Evolutionary conservation across 805 yeast species (phyloP), one percentile per base, ranked within the genome.

Genomic region (Diddensiella santjacobensis): DNA sequence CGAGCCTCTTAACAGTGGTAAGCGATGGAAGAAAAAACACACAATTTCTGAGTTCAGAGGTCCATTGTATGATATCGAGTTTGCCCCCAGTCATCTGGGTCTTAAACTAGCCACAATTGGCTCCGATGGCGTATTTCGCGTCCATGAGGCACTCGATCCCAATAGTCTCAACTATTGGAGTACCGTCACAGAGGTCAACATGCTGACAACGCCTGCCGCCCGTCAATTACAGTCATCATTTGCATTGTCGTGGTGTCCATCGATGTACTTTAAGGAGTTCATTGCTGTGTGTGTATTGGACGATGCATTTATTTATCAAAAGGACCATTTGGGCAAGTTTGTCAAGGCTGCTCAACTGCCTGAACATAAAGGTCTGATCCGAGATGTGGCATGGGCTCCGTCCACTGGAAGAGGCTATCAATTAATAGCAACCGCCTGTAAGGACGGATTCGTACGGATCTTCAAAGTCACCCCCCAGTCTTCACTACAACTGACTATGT

Each of bases 321-420:
- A 77, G 50, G 76, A 77, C 51, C 67, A 71, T 24, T 64, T 67
- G 23, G 81, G 79, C 26, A 81, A 61, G 42, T 66, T 56, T 48
- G 49, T 46, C 15, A 46, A 54, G 22, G 80, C 80, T 0, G 80
- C 84, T 29, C 79, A 78, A 51, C 71, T 91, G 20, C 85, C 89
- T 2, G 96, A 88, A 35, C 97, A 90, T 63, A 75, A 78, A 46
- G 96, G 96, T 2, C 73, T 91, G 36, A 87, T 91, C 29, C 73
- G 98, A 59, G 84, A 89, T 15, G 87, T 90, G 3, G 76, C 90
- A 24, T 91, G 99, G 99, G 98, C 98, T 0, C 96, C 98, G 2
- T 80, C 95, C 0, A 87, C 90, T 84, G 98, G 98, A 2, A 73
- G 96, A 56, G 80, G 83, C 54, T 87, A 80, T 63, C 96, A 91